Evolutionary conservation across 2,329 filamentous ascomycete genomes (phyloP).

Genomic region (Fulvia fulva): DNA sequence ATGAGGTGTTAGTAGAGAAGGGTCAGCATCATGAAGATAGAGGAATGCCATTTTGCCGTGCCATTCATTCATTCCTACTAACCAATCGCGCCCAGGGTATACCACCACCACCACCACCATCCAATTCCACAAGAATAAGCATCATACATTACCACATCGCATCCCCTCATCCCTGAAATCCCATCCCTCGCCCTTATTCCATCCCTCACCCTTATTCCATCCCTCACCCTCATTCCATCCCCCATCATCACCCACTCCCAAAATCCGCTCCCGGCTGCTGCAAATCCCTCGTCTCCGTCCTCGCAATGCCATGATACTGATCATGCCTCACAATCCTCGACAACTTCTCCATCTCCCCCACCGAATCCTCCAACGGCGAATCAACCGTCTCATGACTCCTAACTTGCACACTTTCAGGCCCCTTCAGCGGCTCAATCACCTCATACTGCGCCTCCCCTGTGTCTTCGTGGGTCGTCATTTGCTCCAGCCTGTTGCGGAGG

Average conservation of each 20-base stretch:
- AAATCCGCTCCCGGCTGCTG: slow-evolving; percentile 23
- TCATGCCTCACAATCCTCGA: slow-evolving; percentile 39
- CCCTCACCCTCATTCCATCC: no score
- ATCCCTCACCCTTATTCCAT: no score
- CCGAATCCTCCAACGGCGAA: slow-evolving; percentile 25
- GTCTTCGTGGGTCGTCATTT: slow-evolving; percentile 16
- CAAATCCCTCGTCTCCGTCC: slow-evolving; percentile 38
- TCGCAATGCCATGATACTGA: slow-evolving; percentile 36
- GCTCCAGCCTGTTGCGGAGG: slow-evolving; percentile 14
- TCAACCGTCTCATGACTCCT: slow-evolving; percentile 16
- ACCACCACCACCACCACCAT: no score
- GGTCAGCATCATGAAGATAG: no score
- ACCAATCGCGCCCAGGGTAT: no score
- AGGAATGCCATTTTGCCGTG: no score
- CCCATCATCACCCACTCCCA: background rate
- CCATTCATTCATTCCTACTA: no score
- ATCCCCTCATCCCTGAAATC: no score
- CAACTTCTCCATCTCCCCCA: slow-evolving; percentile 27
- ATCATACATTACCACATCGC: no score
- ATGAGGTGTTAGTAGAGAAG: no score
- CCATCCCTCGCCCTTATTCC: no score
- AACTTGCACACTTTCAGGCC: slow-evolving; percentile 9
- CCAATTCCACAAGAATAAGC: no score
- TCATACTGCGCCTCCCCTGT: background rate
- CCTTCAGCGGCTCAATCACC: slow-evolving; percentile 5